Evolutionary conservation across 768 basidiomycete species (phyloP).

Genomic region (Rhodotorula toruloides): DNA sequence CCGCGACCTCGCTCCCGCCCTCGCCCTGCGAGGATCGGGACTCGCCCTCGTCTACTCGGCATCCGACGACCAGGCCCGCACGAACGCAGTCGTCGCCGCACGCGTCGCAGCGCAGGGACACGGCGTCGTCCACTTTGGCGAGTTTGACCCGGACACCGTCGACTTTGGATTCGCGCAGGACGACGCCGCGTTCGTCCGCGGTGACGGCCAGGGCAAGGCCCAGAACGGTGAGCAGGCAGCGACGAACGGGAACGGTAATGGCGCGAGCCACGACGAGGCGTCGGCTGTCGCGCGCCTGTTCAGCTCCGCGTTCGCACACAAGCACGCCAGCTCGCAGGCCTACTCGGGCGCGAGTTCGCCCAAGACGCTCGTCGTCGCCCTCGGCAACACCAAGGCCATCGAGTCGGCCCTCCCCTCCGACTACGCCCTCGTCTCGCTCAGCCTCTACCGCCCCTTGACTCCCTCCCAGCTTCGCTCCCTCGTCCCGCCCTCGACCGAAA

Average conservation of each 20-base stretch:
- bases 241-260: conserved; percentile 8
- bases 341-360: conserved; percentile 57
- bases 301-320: conserved; percentile 36
- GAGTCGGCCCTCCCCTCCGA: conserved; percentile 50
- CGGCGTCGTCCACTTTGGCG: conserved; percentile 78
- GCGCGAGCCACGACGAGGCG: conserved; percentile 43
- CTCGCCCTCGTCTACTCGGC: conserved; percentile 77
- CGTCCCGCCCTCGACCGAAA: conserved; percentile 61
- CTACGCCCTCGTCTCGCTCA: conserved; percentile 48
- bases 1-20: conserved; percentile 63
- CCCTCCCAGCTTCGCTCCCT: conserved; percentile 55
- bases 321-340: conserved; percentile 56
- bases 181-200: conserved; percentile 25
- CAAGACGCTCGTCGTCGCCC: conserved; percentile 64
- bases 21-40: conserved; percentile 70
- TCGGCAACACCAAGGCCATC: conserved; percentile 53
- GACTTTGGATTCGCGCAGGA: conserved; percentile 25
- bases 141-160: conserved; percentile 44
- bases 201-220: too few relatives aligned
- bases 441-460: conserved; percentile 65
- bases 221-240: conserved; percentile 3
- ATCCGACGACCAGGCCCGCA: conserved; percentile 73
- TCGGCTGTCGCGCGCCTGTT: conserved; percentile 29
- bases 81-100: conserved; percentile 80
- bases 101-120: conserved; percentile 65